phyloP scores from a whole-genome alignment of 306 rosid genomes.

The Gynostemma pentaphyllum region DNA sequence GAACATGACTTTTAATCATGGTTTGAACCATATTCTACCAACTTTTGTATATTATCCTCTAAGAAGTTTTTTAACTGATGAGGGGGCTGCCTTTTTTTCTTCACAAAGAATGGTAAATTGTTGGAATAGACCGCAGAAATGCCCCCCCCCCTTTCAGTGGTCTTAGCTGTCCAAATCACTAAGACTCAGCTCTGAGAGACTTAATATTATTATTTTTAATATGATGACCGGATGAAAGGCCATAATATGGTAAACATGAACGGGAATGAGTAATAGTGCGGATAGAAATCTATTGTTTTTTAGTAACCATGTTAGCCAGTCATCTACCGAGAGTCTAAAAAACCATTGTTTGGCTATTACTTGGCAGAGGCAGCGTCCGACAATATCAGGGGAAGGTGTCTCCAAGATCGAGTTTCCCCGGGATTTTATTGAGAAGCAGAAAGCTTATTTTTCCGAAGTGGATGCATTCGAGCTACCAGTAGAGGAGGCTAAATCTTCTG shows the following conservation, averaged over 20 bases:
- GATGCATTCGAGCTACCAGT: conserved; percentile 52
- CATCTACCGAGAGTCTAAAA: not conserved
- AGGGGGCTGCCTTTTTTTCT: not conserved
- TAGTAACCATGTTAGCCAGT: not conserved
- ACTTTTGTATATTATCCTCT: not conserved
- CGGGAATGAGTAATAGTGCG: not conserved
- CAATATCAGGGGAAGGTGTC: conserved; percentile 9
- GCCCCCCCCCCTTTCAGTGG: not conserved
- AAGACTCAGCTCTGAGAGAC: not conserved
- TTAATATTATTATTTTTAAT: not conserved
- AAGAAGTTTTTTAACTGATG: not conserved
- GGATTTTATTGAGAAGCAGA: conserved; percentile 52
- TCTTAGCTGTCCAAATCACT: not conserved
- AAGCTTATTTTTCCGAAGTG: conserved; percentile 56
- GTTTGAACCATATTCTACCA: not conserved
- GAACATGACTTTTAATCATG: not conserved
- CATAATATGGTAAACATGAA: not conserved
- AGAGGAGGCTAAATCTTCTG: conserved; percentile 51
- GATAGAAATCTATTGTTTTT: not conserved
- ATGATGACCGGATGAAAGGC: not conserved
- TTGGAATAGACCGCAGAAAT: not conserved
- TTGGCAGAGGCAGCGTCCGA: conserved; percentile 35
- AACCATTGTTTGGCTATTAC: not conserved
- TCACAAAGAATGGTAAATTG: not conserved
- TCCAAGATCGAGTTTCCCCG: conserved; percentile 22